Evolutionary conservation across 2,329 filamentous ascomycete genomes (phyloP).

Genomic region (Sarocladium brachiariae): DNA sequence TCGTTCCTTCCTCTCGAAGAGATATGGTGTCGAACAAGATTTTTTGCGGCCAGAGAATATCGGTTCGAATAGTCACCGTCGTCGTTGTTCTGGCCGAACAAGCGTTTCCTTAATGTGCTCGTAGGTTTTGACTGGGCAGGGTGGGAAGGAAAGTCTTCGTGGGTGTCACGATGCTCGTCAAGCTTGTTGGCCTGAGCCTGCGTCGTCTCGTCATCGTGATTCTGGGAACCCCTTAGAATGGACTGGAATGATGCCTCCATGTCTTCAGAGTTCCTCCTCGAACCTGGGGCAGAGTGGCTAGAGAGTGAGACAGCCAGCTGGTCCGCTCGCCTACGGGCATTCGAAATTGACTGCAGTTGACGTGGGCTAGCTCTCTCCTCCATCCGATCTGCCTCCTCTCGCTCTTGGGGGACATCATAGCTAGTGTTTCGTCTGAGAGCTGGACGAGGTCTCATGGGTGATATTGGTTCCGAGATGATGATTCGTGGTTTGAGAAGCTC

Average conservation of each 20-base stretch:
- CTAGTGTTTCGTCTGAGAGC: slow-evolving; percentile 36
- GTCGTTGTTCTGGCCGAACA: neutral
- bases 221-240: slow-evolving; percentile 24
- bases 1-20: neutral
- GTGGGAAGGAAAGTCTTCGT: neutral
- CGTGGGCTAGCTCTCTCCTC: slow-evolving; percentile 30
- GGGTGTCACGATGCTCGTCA: neutral
- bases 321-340: slow-evolving; percentile 32
- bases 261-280: slow-evolving; percentile 28
- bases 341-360: slow-evolving; percentile 32
- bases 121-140: neutral
- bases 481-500: slow-evolving; percentile 9
- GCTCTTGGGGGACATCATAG: slow-evolving; percentile 33
- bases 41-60: slow-evolving; percentile 22
- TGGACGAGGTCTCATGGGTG: slow-evolving; percentile 16
- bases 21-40: slow-evolving; percentile 26
- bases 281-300: slow-evolving; percentile 29
- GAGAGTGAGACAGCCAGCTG: slow-evolving; percentile 33
- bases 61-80: neutral
- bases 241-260: slow-evolving; percentile 25
- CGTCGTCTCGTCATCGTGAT: slow-evolving; percentile 14
- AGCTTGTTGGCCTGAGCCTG: neutral
- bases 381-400: slow-evolving; percentile 32
- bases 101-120: neutral
- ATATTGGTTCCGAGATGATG: slow-evolving; percentile 7